Evolutionary conservation across 2,329 filamentous ascomycete species (phyloP).

Genomic region (Emmonsiellopsis sp.): DNA sequence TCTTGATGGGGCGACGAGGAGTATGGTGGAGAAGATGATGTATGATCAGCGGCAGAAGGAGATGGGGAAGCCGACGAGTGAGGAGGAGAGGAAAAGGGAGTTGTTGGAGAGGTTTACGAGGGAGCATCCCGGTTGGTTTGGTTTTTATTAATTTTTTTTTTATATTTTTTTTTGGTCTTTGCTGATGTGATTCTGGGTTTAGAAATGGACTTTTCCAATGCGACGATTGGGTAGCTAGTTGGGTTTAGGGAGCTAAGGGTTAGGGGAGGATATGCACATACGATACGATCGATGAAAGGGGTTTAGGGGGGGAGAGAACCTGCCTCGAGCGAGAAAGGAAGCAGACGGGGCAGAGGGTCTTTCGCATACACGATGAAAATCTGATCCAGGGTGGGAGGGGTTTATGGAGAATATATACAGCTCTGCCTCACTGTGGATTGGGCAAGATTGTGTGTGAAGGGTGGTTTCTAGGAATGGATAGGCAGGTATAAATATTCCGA

Average conservation of each 20-base stretch:
- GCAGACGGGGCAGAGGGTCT: too few relatives aligned
- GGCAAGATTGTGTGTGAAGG: too few relatives aligned
- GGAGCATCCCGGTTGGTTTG: slow-evolving; percentile 50
- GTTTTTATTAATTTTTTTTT: background rate
- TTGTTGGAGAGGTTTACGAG: slow-evolving; percentile 87
- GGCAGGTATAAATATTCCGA: too few relatives aligned
- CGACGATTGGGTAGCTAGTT: slow-evolving; percentile 50
- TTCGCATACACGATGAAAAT: too few relatives aligned
- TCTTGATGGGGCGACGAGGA: slow-evolving; percentile 84
- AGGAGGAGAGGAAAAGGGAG: slow-evolving; percentile 91
- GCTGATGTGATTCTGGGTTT: slow-evolving; percentile 7
- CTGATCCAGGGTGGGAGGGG: too few relatives aligned
- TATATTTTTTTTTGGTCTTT: slow-evolving; percentile 1
- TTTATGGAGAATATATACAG: too few relatives aligned
- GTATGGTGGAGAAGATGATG: slow-evolving; percentile 99
- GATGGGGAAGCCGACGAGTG: slow-evolving; percentile 74
- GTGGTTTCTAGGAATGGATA: too few relatives aligned
- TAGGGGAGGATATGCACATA: background rate
- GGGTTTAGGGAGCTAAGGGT: slow-evolving; percentile 8
- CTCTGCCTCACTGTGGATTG: too few relatives aligned
- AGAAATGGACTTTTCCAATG: slow-evolving; percentile 61
- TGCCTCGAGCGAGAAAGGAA: too few relatives aligned
- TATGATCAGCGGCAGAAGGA: slow-evolving; percentile 97
- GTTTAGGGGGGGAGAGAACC: too few relatives aligned
- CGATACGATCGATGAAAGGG: background rate